Conservation (phyloP, 495 filamentous ascomycete genomes). For the Xylaria intraflava region DNA sequence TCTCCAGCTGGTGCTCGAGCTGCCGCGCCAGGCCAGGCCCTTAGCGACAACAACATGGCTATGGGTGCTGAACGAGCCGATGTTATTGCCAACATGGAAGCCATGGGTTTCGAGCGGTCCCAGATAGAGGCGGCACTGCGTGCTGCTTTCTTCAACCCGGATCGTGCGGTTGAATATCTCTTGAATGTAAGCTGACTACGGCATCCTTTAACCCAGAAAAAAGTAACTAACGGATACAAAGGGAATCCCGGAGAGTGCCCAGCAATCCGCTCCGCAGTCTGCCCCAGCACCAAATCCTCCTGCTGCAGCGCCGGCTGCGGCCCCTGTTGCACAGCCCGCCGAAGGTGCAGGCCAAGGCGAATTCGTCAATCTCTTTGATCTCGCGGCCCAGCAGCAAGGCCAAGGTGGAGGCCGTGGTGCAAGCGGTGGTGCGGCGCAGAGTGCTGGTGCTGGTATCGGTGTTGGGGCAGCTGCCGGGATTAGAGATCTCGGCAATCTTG, state of each 20-base stretch:
- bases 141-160: slow-evolving; percentile 92
- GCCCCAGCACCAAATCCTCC: slow-evolving; percentile 15
- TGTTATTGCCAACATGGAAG: slow-evolving; percentile 92
- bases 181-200: slow-evolving; percentile 56
- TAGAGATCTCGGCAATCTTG: slow-evolving; percentile 67
- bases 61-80: slow-evolving; percentile 74
- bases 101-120: slow-evolving; percentile 83
- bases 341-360: slow-evolving; percentile 55
- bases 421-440: slow-evolving; percentile 27
- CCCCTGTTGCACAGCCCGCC: slow-evolving; percentile 34
- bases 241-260: slow-evolving; percentile 84
- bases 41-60: slow-evolving; percentile 67
- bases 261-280: slow-evolving; percentile 44
- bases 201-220: not conserved
- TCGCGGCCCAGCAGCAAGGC: slow-evolving; percentile 63
- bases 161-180: slow-evolving; percentile 94
- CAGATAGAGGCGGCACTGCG: slow-evolving; percentile 92
- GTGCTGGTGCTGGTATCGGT: slow-evolving; percentile 44
- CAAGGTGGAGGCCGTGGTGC: slow-evolving; percentile 47
- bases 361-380: slow-evolving; percentile 88
- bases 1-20: slow-evolving; percentile 44
- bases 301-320: slow-evolving; percentile 21
- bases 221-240: slow-evolving; percentile 27
- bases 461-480: slow-evolving; percentile 41
- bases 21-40: slow-evolving; percentile 29